A percentile compares a stretch with the other conserved stretches of the same genome.
Evolutionary conservation across 2,329 filamentous ascomycete genomes (phyloP).

Genomic region (Cercospora janseana): DNA sequence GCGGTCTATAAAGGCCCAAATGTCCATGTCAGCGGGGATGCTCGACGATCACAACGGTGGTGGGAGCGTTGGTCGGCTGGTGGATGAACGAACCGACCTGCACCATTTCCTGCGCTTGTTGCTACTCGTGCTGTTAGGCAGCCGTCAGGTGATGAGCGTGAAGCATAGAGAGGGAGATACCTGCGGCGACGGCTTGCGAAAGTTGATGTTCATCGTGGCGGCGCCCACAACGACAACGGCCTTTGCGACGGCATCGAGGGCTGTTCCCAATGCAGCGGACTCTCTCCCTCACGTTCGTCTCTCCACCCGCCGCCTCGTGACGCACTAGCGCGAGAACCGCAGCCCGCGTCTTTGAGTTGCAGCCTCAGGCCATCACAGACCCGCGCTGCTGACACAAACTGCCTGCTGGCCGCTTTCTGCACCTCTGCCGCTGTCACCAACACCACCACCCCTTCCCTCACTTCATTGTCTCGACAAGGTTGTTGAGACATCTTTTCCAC

Average conservation of each 20-base stretch:
- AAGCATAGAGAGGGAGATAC: constrained; percentile 37
- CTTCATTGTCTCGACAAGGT: constrained; percentile 3
- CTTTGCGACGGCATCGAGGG: constrained; percentile 69
- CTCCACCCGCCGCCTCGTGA: background rate
- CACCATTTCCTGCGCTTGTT: constrained; percentile 99
- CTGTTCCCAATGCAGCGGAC: constrained; percentile 4
- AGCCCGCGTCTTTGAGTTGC: background rate
- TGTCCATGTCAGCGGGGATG: constrained; percentile 41
- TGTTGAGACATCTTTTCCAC: background rate
- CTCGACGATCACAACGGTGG: background rate
- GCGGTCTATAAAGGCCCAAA: constrained; percentile 38
- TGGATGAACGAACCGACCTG: constrained; percentile 81
- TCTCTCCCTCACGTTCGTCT: background rate
- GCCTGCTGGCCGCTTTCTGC: background rate
- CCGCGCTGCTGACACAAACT: constrained; percentile 7
- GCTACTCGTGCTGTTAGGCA: too few relatives aligned
- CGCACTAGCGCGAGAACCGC: background rate
- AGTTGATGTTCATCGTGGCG: constrained; percentile 61
- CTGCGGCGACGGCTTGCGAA: constrained; percentile 46
- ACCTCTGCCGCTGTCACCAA: background rate
- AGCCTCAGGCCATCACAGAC: background rate
- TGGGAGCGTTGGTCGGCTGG: constrained; percentile 3
- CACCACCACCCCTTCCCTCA: background rate
- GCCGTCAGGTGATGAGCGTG: background rate
- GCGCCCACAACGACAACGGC: constrained; percentile 80